Conservation (phyloP, 2,329 filamentous ascomycete genomes). For the Xylariales sp. region DNA sequence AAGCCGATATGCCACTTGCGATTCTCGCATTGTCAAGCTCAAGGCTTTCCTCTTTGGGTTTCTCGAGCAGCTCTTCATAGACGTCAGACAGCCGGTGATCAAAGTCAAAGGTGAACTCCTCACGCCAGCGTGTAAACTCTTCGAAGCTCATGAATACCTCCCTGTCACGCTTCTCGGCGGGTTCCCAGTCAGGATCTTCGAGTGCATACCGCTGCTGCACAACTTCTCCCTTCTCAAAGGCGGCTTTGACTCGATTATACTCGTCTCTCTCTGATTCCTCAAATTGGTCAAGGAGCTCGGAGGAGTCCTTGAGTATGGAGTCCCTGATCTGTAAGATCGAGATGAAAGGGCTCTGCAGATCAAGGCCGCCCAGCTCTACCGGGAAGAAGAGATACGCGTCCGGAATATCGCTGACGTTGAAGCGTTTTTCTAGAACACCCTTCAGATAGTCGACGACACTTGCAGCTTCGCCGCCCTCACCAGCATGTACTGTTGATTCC, state of each 20-base stretch:
- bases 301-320: conserved; percentile 21
- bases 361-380: conserved; percentile 39
- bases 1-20: conserved; percentile 14
- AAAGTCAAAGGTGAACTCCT: conserved; percentile 17
- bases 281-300: conserved; percentile 22
- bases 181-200: conserved; percentile 23
- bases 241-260: conserved; percentile 30
- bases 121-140: conserved; percentile 37
- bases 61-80: conserved; percentile 32
- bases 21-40: conserved; percentile 22
- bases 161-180: conserved; percentile 23
- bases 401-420: conserved; percentile 38
- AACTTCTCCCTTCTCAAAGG: conserved; percentile 27
- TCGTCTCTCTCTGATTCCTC: conserved; percentile 29
- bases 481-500: conserved; percentile 17
- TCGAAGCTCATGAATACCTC: conserved; percentile 39
- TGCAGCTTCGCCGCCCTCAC: conserved; percentile 16
- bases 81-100: conserved; percentile 23
- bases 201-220: conserved; percentile 5
- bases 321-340: conserved; percentile 35
- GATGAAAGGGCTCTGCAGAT: conserved; percentile 42
- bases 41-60: conserved; percentile 24
- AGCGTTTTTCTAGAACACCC: conserved; percentile 44
- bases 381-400: conserved; percentile 45
- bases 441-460: conserved; percentile 54